phyloP scores from a whole-genome alignment of 345 rosid species.

The Sisymbrium irio region DNA sequence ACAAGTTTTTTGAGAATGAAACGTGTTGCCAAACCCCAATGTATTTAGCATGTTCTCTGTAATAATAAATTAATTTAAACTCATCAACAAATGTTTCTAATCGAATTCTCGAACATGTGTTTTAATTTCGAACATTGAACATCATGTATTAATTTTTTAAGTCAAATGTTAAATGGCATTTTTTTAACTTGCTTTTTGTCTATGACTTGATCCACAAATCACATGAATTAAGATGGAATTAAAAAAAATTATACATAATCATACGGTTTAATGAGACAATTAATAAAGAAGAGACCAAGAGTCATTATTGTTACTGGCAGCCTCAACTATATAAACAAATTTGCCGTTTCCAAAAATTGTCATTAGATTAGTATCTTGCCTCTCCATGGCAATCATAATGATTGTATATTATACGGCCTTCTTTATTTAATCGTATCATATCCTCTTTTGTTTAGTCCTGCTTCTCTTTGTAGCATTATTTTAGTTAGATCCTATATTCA shows the following conservation, averaged over 20 bases:
- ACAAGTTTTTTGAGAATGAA: no score
- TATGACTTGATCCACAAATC: background rate
- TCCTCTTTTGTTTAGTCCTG: background rate
- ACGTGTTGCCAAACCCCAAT: no score
- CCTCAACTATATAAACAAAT: background rate
- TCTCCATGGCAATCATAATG: slow-evolving; percentile 10
- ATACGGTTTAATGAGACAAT: background rate
- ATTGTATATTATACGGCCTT: background rate
- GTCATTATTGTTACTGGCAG: slow-evolving; percentile 1
- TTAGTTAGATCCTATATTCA: background rate
- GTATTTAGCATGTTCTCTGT: no score
- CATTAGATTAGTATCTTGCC: slow-evolving; percentile 12
- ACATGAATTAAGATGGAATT: background rate
- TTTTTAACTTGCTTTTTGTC: background rate
- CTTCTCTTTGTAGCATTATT: background rate
- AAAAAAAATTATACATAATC: background rate
- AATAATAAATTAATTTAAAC: no score
- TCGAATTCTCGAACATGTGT: background rate
- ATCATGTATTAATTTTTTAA: background rate
- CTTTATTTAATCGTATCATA: slow-evolving; percentile 7
- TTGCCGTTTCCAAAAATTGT: background rate
- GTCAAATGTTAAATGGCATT: background rate
- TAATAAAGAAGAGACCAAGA: slow-evolving; percentile 27
- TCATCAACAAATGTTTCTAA: background rate
- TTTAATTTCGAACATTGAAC: background rate